A percentile compares a stretch with the other conserved stretches of the same genome.
These are phyloP conservation scores for Hyaloscypha finlandica DNA, from an alignment of 495 filamentous ascomycete species.

Conservation along the genomic window DNA sequence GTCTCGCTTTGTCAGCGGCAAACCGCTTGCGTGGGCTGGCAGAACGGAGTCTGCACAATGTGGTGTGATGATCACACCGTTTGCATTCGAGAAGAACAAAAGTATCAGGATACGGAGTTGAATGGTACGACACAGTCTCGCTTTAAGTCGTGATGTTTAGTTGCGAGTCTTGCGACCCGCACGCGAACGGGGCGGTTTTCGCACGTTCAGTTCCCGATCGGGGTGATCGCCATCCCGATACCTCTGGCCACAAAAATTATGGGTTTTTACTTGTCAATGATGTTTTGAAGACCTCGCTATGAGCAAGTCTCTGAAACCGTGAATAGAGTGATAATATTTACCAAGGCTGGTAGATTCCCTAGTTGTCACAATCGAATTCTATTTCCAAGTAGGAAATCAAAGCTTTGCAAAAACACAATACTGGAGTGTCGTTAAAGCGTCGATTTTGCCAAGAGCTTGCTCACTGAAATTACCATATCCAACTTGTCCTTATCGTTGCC, in stretches of 20 bases:
- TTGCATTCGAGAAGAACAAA: background rate
- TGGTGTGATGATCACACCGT: background rate
- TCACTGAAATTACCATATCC: background rate
- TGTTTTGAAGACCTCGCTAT: no score
- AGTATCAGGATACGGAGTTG: background rate
- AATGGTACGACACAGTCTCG: background rate
- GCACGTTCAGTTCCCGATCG: background rate
- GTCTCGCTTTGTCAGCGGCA: background rate
- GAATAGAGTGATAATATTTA: no score
- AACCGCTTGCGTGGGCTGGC: background rate
- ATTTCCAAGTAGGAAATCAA: no score
- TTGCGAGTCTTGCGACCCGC: background rate
- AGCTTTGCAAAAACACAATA: no score
- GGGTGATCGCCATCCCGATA: background rate
- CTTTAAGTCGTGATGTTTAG: background rate
- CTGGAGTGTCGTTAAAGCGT: background rate
- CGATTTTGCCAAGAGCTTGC: background rate
- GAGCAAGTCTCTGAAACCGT: no score
- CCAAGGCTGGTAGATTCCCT: no score
- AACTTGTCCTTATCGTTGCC: background rate
- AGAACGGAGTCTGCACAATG: background rate
- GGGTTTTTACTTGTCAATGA: no score
- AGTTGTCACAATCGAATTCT: no score
- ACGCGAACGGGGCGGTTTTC: background rate
- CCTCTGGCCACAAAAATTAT: no score